Evolutionary conservation across 495 filamentous ascomycete species (phyloP).

Genomic region (Tuber magnatum): DNA sequence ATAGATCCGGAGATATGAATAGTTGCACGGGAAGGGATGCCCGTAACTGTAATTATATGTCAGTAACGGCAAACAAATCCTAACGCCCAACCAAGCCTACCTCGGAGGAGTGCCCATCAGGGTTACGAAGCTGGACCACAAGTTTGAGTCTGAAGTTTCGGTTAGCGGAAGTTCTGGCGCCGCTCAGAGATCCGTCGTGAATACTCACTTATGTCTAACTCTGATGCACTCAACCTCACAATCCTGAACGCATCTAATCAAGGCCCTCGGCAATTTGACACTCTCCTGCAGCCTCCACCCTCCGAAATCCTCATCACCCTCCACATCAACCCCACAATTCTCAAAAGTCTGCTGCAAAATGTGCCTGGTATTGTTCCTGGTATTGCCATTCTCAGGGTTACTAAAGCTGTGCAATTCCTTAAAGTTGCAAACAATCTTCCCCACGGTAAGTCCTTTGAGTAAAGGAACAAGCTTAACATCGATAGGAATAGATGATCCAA

Average conservation of each 20-base stretch:
- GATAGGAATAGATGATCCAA: constrained; percentile 71
- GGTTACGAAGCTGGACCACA: constrained; percentile 80
- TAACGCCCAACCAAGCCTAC: constrained; percentile 44
- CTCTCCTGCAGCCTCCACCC: constrained; percentile 64
- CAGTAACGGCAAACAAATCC: constrained; percentile 1
- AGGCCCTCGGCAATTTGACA: constrained; percentile 65
- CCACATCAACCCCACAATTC: constrained; percentile 57
- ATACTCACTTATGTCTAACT: constrained; percentile 62
- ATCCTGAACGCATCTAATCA: constrained; percentile 76
- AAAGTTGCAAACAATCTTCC: constrained; percentile 64
- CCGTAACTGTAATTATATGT: constrained; percentile 52
- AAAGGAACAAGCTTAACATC: constrained; percentile 76
- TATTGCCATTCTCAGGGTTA: constrained; percentile 48
- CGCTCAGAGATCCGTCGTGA: background rate
- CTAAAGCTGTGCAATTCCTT: constrained; percentile 70
- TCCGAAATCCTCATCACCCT: constrained; percentile 53
- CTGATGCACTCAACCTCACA: constrained; percentile 76
- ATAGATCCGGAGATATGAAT: constrained; percentile 87
- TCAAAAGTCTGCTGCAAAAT: constrained; percentile 58
- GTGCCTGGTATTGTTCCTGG: constrained; percentile 56
- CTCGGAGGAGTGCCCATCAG: constrained; percentile 88
- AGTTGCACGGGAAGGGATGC: constrained; percentile 79
- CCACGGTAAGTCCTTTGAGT: constrained; percentile 77
- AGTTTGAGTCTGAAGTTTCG: constrained; percentile 52
- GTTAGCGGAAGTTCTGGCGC: constrained; percentile 9